Evolutionary conservation across 2,329 filamentous ascomycete species (phyloP).

Genomic region (Diaporthe vexans): DNA sequence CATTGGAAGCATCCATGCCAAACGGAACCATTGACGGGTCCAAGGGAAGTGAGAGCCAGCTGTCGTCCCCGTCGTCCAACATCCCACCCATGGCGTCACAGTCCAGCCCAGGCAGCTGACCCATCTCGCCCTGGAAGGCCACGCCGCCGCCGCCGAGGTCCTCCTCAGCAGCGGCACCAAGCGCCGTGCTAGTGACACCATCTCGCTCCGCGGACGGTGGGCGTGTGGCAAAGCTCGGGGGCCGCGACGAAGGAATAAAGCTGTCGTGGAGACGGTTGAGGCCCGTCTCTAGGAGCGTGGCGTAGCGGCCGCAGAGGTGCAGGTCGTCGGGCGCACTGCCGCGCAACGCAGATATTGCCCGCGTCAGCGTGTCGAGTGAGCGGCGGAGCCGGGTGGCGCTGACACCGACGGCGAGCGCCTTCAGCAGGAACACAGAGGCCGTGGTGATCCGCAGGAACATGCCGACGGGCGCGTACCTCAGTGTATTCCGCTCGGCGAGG

Average conservation of each 20-base stretch:
- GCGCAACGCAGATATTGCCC: background rate
- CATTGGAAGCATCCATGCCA: background rate
- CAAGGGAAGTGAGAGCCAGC: conserved; percentile 9
- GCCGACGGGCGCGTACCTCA: background rate
- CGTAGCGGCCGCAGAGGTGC: conserved; percentile 7
- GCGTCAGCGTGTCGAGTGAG: background rate
- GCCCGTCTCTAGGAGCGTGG: conserved; percentile 8
- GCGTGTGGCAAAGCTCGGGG: conserved; percentile 1
- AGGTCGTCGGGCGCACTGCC: background rate
- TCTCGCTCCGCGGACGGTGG: background rate
- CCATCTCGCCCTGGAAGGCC: background rate
- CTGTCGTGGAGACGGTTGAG: background rate
- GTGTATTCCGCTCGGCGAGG: background rate
- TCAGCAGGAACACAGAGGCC: background rate
- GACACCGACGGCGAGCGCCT: background rate
- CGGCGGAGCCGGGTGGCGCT: conserved; percentile 1
- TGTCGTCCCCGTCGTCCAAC: background rate
- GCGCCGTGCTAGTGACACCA: background rate
- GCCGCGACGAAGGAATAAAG: conserved; percentile 8
- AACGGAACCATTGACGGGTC: conserved; percentile 3
- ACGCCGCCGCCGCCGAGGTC: background rate
- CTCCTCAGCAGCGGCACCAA: background rate
- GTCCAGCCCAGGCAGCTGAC: background rate
- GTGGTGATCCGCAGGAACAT: conserved; percentile 9
- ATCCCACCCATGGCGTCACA: background rate